Percentiles rank a stretch among this genome's conserved stretches.
These are phyloP conservation scores for Lumnitzera racemosa DNA, from an alignment of 345 rosid species.

Conservation along the genomic window DNA sequence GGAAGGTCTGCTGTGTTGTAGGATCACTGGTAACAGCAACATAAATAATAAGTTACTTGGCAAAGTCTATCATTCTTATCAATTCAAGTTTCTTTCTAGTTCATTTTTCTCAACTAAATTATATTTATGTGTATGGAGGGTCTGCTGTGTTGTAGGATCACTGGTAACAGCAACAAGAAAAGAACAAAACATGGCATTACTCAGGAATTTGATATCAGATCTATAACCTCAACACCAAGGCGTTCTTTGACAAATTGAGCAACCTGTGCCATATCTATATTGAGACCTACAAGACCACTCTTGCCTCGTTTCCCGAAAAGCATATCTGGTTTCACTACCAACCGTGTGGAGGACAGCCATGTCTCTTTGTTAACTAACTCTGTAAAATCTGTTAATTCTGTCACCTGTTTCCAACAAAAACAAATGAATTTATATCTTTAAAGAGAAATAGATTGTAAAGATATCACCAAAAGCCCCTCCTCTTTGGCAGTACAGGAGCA, in stretches of 20 bases:
- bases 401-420: conserved; percentile 40
- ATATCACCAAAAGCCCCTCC: too few relatives aligned
- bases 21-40: too few relatives aligned
- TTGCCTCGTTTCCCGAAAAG: conserved; percentile 94
- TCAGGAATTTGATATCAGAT: neutral
- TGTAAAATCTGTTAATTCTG: conserved; percentile 66
- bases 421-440: neutral
- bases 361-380: conserved; percentile 70
- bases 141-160: neutral
- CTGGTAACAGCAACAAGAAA: too few relatives aligned
- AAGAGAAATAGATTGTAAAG: too few relatives aligned
- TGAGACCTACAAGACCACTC: conserved; percentile 89
- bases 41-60: too few relatives aligned
- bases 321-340: conserved; percentile 99
- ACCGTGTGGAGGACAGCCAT: conserved; percentile 80
- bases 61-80: too few relatives aligned
- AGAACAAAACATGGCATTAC: neutral
- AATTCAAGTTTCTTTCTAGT: too few relatives aligned
- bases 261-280: conserved; percentile 94
- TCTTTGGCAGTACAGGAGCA: too few relatives aligned
- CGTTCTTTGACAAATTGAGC: conserved; percentile 87
- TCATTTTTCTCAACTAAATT: too few relatives aligned
- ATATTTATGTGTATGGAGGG: too few relatives aligned
- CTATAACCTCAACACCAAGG: conserved; percentile 72
- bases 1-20: too few relatives aligned